Conservation (phyloP, 1,139 yeast genomes). For the Diutina mesorugosa region DNA sequence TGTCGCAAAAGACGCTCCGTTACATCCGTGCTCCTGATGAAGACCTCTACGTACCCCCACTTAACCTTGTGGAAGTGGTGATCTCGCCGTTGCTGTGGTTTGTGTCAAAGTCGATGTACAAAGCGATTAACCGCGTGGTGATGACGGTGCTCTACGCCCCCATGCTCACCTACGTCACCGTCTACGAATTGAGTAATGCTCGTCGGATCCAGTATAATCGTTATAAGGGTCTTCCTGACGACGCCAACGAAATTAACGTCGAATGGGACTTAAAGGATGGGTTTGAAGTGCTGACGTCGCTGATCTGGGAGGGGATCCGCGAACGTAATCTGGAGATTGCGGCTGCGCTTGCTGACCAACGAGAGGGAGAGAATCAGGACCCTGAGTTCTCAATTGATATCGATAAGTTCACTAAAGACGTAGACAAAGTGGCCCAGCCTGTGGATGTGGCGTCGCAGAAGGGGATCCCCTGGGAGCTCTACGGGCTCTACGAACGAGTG, state of each 20-base stretch:
- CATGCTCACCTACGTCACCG: constrained; percentile 43
- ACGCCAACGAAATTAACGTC: constrained; percentile 65
- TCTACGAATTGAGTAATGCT: constrained; percentile 54
- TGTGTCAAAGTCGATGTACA: constrained; percentile 15
- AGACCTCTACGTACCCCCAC: constrained; percentile 76
- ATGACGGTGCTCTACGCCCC: constrained; percentile 65
- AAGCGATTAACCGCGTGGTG: constrained; percentile 31
- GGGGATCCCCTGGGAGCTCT: constrained; percentile 60
- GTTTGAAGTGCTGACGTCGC: constrained; percentile 24
- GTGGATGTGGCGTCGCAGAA: constrained; percentile 37
- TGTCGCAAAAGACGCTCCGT: constrained; percentile 72
- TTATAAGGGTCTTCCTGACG: constrained; percentile 53
- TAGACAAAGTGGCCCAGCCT: constrained; percentile 41
- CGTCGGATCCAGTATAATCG: constrained; percentile 64
- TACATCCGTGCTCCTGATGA: constrained; percentile 85
- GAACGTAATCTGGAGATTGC: constrained; percentile 23
- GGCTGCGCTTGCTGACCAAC: constrained; percentile 34
- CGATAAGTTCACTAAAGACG: constrained; percentile 32
- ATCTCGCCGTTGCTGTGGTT: constrained; percentile 24
- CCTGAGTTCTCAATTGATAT: constrained; percentile 49
- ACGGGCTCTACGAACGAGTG: constrained; percentile 37
- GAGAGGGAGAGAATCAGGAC: constrained; percentile 57
- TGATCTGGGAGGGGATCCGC: constrained; percentile 27
- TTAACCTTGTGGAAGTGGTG: constrained; percentile 56
- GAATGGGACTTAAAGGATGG: constrained; percentile 85